Base-by-base conservation (phyloP, 2,329 filamentous ascomycete species). In the Boeremia exigua region DNA sequence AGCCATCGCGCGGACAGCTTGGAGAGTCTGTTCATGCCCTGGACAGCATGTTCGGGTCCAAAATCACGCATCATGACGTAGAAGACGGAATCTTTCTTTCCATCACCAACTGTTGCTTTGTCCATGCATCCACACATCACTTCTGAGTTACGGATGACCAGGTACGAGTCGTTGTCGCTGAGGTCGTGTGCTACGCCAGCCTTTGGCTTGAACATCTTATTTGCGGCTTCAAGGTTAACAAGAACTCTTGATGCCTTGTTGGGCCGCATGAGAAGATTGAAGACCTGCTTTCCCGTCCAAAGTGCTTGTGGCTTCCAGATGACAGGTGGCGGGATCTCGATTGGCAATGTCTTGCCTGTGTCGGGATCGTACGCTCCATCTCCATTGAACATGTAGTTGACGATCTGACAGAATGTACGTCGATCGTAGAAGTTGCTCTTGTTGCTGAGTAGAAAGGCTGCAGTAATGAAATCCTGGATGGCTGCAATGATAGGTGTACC, bases 381-480 rank as follows among this genome's bases (percentile, higher is more conserved):
- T 19, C 88, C 88, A 46, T 93, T 88, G 70, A 97, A 88, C 95
- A 99, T 99, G 76, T 93, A 95, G 75, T 91, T 89, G 72, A 93
- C 96, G 37, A 97, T 86, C 64, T 96, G 93, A 2, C 90, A 88
- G 70, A 99, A 99, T 0, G 90, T 88, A 66, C 89, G 89, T 48
- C 94, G 87, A 67, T 96, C 92, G 69, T 90, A 96, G 77, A 99
- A 98, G 53, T 88, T 86, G 72, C 98, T 94, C 72, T 98, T 98
- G 75, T 88, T 90, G 67, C 92, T 96, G 25, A 98, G 81, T 4
- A 98, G 79, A 71, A 92, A 99, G 0, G 95, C 91, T 4, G 93
- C 93, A 25, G 94, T 98, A 67, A 99, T 98, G 79, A 99, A 99
- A 82, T 99, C 95, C 71, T 99, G 95, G 28, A 96, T 99, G n/a